phyloP scores from a whole-genome alignment of 164 flowering plant genomes.

The Annona cherimola region DNA sequence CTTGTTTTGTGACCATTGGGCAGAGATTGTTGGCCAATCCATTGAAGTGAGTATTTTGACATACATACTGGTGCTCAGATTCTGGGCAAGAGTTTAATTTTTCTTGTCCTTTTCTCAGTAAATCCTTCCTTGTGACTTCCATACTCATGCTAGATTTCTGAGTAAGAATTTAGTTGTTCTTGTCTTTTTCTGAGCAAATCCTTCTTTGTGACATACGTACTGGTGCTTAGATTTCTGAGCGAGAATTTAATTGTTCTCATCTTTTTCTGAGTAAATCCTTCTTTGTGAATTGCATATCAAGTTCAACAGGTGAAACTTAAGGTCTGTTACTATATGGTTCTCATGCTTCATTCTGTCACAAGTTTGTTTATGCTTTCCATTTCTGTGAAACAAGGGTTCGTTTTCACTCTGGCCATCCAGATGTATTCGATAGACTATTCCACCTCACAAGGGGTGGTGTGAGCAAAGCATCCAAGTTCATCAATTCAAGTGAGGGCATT shows the following conservation, averaged over 20 bases:
- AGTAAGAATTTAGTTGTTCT: neutral
- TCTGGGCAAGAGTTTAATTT: too few relatives aligned
- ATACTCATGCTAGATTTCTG: neutral
- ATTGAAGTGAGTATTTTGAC: constrained; percentile 58
- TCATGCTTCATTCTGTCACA: neutral
- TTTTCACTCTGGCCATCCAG: constrained; percentile 98
- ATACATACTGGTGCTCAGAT: neutral
- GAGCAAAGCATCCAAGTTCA: constrained; percentile 89
- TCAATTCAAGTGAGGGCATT: constrained; percentile 94
- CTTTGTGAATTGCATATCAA: neutral
- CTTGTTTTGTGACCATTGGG: constrained; percentile 95
- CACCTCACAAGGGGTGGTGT: constrained; percentile 94
- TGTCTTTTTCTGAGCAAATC: neutral
- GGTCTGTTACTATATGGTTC: neutral
- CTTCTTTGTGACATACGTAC: too few relatives aligned
- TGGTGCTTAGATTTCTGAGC: too few relatives aligned
- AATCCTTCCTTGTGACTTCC: neutral
- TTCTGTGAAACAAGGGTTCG: constrained; percentile 58
- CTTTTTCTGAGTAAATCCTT: too few relatives aligned
- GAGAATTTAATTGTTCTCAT: too few relatives aligned
- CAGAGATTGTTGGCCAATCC: constrained; percentile 95
- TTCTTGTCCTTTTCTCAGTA: neutral
- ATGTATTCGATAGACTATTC: constrained; percentile 93
- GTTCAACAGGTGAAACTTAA: neutral
- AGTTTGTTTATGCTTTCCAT: neutral